Percentiles rank a stretch among this genome's conserved stretches.
phyloP scores from a whole-genome alignment of 495 filamentous ascomycete species.

The Umbilicaria muhlenbergii region DNA sequence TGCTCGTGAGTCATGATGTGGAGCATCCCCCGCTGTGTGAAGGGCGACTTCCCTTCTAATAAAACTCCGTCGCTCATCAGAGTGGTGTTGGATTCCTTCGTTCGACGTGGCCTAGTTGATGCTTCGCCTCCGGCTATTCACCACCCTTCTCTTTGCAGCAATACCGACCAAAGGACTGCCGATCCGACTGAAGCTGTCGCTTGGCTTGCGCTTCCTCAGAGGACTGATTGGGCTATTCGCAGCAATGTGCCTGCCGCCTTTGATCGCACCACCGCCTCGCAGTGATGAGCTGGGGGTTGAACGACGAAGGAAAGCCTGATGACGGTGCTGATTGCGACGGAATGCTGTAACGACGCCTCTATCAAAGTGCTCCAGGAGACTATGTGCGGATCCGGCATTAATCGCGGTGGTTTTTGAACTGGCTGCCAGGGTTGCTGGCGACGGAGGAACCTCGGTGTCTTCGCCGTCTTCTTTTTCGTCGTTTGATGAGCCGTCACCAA shows the following conservation, averaged over 20 bases:
- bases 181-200: background rate
- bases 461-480: slow-evolving; percentile 32
- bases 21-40: too few species aligned
- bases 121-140: background rate
- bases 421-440: slow-evolving; percentile 24
- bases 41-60: too few species aligned
- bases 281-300: slow-evolving; percentile 34
- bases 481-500: slow-evolving; percentile 44
- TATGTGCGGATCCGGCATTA: slow-evolving; percentile 33
- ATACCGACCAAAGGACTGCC: background rate
- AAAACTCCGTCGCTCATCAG: background rate
- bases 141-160: slow-evolving; percentile 1
- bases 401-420: slow-evolving; percentile 32
- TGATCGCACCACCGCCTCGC: slow-evolving; percentile 28
- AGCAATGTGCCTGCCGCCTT: slow-evolving; percentile 34
- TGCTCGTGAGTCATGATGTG: slow-evolving; percentile 1
- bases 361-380: slow-evolving; percentile 53
- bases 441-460: slow-evolving; percentile 18
- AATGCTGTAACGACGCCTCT: slow-evolving; percentile 60
- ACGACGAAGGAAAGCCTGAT: slow-evolving; percentile 49
- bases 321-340: slow-evolving; percentile 60
- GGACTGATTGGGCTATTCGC: slow-evolving; percentile 40
- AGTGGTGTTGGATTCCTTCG: background rate
- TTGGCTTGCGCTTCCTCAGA: slow-evolving; percentile 29
- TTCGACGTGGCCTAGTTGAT: background rate